Evolutionary conservation across 2,329 filamentous ascomycete genomes (phyloP), one percentile per base, ranked within the genome.

Genomic region (Microsporum canis): DNA sequence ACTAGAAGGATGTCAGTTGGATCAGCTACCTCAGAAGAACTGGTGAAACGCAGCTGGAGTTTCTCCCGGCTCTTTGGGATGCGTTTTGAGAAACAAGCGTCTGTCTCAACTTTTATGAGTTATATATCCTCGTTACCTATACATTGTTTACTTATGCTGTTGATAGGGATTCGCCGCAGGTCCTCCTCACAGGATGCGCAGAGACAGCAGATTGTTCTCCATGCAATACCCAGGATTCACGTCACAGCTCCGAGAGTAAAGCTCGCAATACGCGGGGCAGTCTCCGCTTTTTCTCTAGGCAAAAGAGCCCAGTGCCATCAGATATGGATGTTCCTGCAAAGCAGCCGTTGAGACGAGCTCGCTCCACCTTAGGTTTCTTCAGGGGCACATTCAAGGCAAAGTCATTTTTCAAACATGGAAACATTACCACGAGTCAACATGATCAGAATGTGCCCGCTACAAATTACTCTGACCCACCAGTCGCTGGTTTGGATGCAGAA

Each of bases 121-220:
- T n/a, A 39, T 10, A 8, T 17, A 17, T 8, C 33, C 55, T 39
- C 10, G n/a, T 29, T 41, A 33, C 34, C 23, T 38, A 41, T 27
- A 23, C 27, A 38, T 41, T 8, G 29, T 12, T 27, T 29, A 5
- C 23, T 6, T 31, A 23, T 23, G 17, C 17, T 23, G 17, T 23
- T 23, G 17, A 38, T 12, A 57, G 55, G 33, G 55, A 23, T n/a
- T n/a, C 8, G 33, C 34, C 14, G 14, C 38, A 38, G 33, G 23
- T 14, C 5, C 12, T 33, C 27, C 23, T 14, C 5, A 49, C 61
- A 31, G 66, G 66, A 2, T 74, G 70, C 56, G 64, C 71, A 53
- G 72, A 75, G 63, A 69, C 64, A 36, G 60, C 61, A 6, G 69
- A 73, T 62, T 75, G 75, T 62, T 71, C 73, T 1, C 39, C 75